Conservation (phyloP, 164 flowering plant genomes). For the Sedum album region DNA sequence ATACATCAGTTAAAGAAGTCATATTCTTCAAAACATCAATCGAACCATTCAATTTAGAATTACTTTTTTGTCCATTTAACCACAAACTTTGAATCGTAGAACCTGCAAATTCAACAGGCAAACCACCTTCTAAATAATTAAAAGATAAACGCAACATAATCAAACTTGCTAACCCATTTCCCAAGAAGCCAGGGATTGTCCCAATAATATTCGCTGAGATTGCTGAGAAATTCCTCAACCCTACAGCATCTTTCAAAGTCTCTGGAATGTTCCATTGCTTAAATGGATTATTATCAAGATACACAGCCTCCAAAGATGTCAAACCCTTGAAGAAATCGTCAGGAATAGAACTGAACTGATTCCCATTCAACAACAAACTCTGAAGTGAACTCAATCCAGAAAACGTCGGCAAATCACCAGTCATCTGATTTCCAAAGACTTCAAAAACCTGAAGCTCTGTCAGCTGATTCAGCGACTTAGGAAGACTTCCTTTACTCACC, state of each 20-base stretch:
- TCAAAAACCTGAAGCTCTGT: constrained; percentile 25
- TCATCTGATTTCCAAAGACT: constrained; percentile 23
- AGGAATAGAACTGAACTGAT: constrained; percentile 36
- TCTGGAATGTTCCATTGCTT: constrained; percentile 36
- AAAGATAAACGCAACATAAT: constrained; percentile 21
- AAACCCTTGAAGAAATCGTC: constrained; percentile 38
- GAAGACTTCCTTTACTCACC: constrained; percentile 28
- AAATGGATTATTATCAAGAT: constrained; percentile 36
- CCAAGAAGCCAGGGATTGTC: constrained; percentile 33
- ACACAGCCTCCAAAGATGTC: constrained; percentile 20
- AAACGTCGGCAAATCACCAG: constrained; percentile 36
- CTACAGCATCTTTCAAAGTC: constrained; percentile 16
- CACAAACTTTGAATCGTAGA: constrained; percentile 27
- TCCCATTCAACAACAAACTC: constrained; percentile 21
- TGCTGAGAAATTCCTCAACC: constrained; percentile 34
- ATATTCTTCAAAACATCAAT: constrained; percentile 37
- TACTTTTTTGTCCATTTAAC: constrained; percentile 28
- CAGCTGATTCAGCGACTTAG: constrained; percentile 26
- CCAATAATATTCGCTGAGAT: constrained; percentile 31
- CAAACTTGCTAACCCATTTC: constrained; percentile 22
- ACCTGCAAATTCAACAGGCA: constrained; percentile 25
- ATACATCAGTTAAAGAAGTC: constrained; percentile 31
- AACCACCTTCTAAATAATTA: constrained; percentile 23
- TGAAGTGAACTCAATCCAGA: constrained; percentile 30
- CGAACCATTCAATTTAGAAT: constrained; percentile 26